Percentiles rank a stretch among this genome's conserved stretches.
phyloP scores from a whole-genome alignment of 352 stramenopile genomes.

The Phytophthora fragariae region DNA sequence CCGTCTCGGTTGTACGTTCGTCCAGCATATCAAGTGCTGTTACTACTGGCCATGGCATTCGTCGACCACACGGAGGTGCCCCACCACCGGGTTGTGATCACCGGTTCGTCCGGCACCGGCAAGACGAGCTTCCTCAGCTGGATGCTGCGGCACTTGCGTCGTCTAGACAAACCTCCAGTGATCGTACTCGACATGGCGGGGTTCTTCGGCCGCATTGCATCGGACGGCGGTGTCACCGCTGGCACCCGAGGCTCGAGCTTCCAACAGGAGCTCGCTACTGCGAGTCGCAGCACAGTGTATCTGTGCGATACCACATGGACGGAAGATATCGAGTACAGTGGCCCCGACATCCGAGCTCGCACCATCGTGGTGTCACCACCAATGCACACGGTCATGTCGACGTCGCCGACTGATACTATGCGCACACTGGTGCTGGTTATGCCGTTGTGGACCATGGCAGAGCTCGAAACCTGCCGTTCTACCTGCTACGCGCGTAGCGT shows the following conservation, averaged over 20 bases:
- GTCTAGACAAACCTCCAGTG: slow-evolving; percentile 21
- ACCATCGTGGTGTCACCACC: slow-evolving; percentile 35
- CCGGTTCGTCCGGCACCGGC: slow-evolving; percentile 45
- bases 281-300: slow-evolving; percentile 36
- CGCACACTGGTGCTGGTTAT: slow-evolving; percentile 40
- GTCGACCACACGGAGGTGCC: slow-evolving; percentile 32
- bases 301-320: slow-evolving; percentile 38
- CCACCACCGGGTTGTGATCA: slow-evolving; percentile 39
- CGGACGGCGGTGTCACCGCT: slow-evolving; percentile 30
- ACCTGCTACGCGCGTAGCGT: slow-evolving; percentile 37
- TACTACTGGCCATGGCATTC: slow-evolving; percentile 39
- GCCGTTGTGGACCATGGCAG: slow-evolving; percentile 45
- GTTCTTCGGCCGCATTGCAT: slow-evolving; percentile 40
- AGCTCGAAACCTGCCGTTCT: slow-evolving; percentile 45
- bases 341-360: slow-evolving; percentile 27
- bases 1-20: slow-evolving; percentile 34
- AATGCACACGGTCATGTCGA: slow-evolving; percentile 4
- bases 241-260: slow-evolving; percentile 40
- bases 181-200: slow-evolving; percentile 42
- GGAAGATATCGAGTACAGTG: neutral
- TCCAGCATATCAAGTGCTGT: slow-evolving; percentile 35
- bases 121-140: slow-evolving; percentile 55
- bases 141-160: slow-evolving; percentile 34
- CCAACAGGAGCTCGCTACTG: slow-evolving; percentile 22
- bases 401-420: slow-evolving; percentile 7